Evolutionary conservation across 129 eudicot species (phyloP), one percentile per base, ranked within the genome.

Genomic region (Chrysanthemum seticuspe): DNA sequence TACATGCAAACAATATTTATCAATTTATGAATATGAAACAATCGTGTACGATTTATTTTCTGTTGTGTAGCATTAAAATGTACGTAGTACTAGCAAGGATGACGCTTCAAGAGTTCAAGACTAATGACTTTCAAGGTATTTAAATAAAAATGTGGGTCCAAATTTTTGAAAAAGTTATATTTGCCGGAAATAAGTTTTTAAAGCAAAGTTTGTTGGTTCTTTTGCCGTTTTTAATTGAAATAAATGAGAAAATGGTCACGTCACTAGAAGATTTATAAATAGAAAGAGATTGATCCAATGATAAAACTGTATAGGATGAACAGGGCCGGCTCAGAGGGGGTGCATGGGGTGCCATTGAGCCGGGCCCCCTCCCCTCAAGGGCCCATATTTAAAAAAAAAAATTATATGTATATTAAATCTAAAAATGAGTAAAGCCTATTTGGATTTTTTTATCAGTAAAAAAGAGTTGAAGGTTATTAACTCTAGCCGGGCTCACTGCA

Each of bases 191-290:
- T 64, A n/a, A 51, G 13, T 73, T 14, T 19, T 13, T 25, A 64
- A 73, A 73, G 73, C 73, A 75, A 47, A 36, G 31, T 65, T 62
- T 74, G 72, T 36, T 74, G 64, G 47, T 2, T 34, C 48, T 65
- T 74, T 74, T 59, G 7, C 10, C n/a, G 62, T 51, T 74, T 57
- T n/a, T 64, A 11, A 21, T 19, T 5, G 14, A 77, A 62, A 14
- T 53, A 36, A 13, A 49, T 29, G 27, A 53, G 15, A 55, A 51
- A 12, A 78, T 51, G 44, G 48, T 53, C 40, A 45, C 61, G 67
- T 10, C 57, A 48, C 14, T 51, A 11, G 44, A 13, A 66, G 55
- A 65, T 54, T 54, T 48, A 60, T 52, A 54, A 13, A 40, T 9
- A 49, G 73, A 54, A 40, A 40, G 21, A 44, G 73, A 29, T 40